These are phyloP conservation scores for Scolecobasidium constrictum DNA, from an alignment of 2,329 filamentous ascomycete genomes.

Conservation along the genomic window DNA sequence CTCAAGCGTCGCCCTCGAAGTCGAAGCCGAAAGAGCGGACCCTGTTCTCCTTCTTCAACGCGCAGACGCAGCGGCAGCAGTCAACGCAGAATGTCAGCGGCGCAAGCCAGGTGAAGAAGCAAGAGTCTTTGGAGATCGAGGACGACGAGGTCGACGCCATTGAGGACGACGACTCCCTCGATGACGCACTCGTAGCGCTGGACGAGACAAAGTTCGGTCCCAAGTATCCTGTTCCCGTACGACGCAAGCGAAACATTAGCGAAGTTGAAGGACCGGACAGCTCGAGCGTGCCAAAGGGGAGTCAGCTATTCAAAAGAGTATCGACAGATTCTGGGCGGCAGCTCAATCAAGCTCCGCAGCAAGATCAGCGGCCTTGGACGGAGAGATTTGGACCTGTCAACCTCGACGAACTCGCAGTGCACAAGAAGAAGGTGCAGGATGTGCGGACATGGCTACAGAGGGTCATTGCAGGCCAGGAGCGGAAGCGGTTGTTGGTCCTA, in stretches of 20 bases:
- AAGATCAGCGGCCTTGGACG: conserved; percentile 69
- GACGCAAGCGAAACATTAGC: conserved; percentile 8
- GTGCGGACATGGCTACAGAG: conserved; percentile 73
- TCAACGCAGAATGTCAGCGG: conserved; percentile 21
- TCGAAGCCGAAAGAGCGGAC: conserved; percentile 1
- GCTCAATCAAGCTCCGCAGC: background rate
- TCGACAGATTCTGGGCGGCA: background rate
- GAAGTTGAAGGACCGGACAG: conserved; percentile 1
- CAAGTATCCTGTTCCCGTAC: conserved; percentile 2
- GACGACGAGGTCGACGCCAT: conserved; percentile 24
- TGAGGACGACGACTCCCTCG: conserved; percentile 22
- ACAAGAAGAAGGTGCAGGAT: conserved; percentile 87
- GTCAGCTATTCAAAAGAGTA: conserved; percentile 6
- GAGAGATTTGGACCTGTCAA: conserved; percentile 68
- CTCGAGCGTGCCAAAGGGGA: conserved; percentile 2
- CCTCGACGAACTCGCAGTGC: conserved; percentile 78
- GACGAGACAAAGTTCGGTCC: conserved; percentile 6
- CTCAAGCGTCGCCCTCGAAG: conserved; percentile 2
- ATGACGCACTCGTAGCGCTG: conserved; percentile 14
- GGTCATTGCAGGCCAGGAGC: conserved; percentile 50
- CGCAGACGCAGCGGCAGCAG: conserved; percentile 28
- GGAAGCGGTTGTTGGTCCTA: conserved; percentile 66
- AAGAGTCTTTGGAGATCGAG: conserved; percentile 14
- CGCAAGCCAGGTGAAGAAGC: conserved; percentile 27
- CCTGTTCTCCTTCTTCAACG: conserved; percentile 35